Conservation (phyloP, 257 asterid genomes). For the Penstemon davidsonii region DNA sequence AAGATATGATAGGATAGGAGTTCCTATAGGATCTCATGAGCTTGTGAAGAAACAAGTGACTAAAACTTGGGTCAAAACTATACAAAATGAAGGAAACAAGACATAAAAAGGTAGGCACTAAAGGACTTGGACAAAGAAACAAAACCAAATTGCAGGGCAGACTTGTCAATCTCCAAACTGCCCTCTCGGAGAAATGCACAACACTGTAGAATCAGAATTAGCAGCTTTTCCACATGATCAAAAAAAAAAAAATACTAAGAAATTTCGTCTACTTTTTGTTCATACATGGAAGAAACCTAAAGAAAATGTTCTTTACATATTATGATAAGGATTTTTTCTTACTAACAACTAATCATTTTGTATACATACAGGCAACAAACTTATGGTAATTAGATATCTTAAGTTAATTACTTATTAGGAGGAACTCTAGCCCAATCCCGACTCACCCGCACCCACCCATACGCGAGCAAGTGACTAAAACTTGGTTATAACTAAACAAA, state of each 20-base stretch:
- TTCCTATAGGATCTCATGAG: constrained; percentile 23
- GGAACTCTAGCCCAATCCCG: too few relatives aligned
- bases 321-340: too few relatives aligned
- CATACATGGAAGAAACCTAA: neutral
- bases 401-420: neutral
- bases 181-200: constrained; percentile 9
- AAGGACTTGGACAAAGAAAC: constrained; percentile 44
- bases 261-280: neutral
- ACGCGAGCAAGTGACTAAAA: constrained; percentile 21
- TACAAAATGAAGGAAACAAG: constrained; percentile 44
- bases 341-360: too few relatives aligned
- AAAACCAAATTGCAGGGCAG: constrained; percentile 18
- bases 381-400: neutral
- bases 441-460: too few relatives aligned
- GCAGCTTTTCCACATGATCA: neutral
- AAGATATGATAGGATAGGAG: neutral
- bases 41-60: constrained; percentile 35
- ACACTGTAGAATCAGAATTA: neutral
- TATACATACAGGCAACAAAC: too few relatives aligned
- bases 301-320: too few relatives aligned
- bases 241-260: neutral
- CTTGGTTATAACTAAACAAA: constrained; percentile 28
- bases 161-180: neutral
- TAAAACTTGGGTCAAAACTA: constrained; percentile 30
- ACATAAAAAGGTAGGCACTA: constrained; percentile 41